These are phyloP conservation scores for Skeletonema costatum DNA, from an alignment of 108 stramenopile genomes.

Conservation along the genomic window DNA sequence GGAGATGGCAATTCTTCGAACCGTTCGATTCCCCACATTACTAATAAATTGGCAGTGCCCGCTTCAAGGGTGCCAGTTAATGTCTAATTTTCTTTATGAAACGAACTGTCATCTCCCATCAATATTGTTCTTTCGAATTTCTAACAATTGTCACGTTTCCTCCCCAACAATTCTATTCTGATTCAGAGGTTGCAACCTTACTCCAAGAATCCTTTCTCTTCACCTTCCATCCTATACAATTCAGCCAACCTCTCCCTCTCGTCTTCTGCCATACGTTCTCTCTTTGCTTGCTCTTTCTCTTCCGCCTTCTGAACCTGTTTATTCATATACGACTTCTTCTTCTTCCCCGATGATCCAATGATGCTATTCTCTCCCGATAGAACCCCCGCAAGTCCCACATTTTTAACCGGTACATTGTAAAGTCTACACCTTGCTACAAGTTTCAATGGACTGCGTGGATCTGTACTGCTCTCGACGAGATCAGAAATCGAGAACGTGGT, in stretches of 20 bases:
- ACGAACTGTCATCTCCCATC: too few species aligned
- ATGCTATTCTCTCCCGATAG: slow-evolving; percentile 38
- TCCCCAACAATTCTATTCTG: too few species aligned
- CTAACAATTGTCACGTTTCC: too few species aligned
- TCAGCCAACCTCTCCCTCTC: slow-evolving; percentile 71
- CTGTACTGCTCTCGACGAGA: slow-evolving; percentile 67
- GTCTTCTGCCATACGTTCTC: slow-evolving; percentile 69
- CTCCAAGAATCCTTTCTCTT: slow-evolving; percentile 14
- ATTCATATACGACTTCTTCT: slow-evolving; percentile 79
- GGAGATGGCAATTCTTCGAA: not conserved
- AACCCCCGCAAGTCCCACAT: slow-evolving; percentile 54
- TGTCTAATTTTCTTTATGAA: too few species aligned
- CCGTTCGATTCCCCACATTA: not conserved
- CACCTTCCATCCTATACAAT: slow-evolving; percentile 42
- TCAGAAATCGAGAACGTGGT: slow-evolving; percentile 80
- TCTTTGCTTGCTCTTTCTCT: slow-evolving; percentile 62
- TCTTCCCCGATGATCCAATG: slow-evolving; percentile 48
- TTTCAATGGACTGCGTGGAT: slow-evolving; percentile 80
- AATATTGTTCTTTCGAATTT: too few species aligned
- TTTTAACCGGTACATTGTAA: slow-evolving; percentile 66
- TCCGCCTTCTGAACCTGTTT: slow-evolving; percentile 72
- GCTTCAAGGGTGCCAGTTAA: too few species aligned
- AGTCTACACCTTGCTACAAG: slow-evolving; percentile 72
- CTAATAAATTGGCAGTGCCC: too few species aligned
- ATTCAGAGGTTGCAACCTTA: too few species aligned